Base-by-base conservation (phyloP, 129 eudicot genomes). In the Centaurea solstitialis region DNA sequence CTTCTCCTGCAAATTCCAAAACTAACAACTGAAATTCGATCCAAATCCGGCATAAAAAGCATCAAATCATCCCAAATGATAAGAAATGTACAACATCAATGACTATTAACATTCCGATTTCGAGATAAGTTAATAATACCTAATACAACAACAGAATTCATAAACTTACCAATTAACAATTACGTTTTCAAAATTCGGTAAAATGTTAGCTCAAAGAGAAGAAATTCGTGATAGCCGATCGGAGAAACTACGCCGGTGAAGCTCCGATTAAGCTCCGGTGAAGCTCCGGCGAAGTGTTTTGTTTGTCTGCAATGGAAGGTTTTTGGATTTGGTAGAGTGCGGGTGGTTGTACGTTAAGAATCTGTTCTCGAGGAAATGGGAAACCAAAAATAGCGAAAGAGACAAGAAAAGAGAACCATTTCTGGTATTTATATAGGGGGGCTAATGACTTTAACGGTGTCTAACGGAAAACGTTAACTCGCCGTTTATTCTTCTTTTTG, bases 391-490 rank as follows among this genome's bases (percentile, higher is more conserved):
- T 77, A 53, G 76, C 43, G 79, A 78, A 86, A 82, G 82, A 86
- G 90, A 89, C 86, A 82, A 79, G 50, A 76, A 22, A 76, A 72
- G 70, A 74, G 88, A 84, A 84, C 11, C 73, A 43, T 81, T 8
- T 74, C 66, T 41, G 83, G 81, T 87, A 90, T 91, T 81, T 90
- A 90, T 88, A 88, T 79, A 84, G 70, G 76, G 70, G 76, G 30
- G 78, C 61, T 9, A 40, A 64, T 18, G 40, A 21, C 40, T 13
- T 74, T 68, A 84, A 88, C 85, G 83, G 59, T 80, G 86, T 81
- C 71, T 21, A 74, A 87, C 94, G 91, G 87, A 69, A 39, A 75
- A 75, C 33, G 85, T 75, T 79, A 26, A 38, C 43, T 45, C 7
- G 30, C 80, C 80, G 82, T 82, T 70, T 40, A 17, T 72, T 24